Evolutionary conservation across 129 eudicot species (phyloP), one percentile per base, ranked within the genome.

Genomic region (Artemisia annua): DNA sequence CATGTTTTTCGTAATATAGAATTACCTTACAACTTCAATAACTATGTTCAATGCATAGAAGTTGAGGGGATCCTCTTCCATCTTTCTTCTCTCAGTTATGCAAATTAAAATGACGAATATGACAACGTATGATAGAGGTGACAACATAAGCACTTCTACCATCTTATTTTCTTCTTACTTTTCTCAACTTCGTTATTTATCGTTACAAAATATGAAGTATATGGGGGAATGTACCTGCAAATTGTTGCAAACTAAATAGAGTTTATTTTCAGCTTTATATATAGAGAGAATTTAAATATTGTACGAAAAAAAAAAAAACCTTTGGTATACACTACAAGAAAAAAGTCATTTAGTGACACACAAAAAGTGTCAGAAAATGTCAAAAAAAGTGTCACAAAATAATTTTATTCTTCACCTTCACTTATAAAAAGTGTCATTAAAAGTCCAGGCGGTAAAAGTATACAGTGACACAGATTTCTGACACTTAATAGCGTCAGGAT

Each of bases 151-250:
- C 16, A 75, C n/a, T 11, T 84, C 74, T 28, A 81, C 4, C 1
- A 39, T 44, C 14, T 35, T 68, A 7, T 59, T 72, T 12, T 62
- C 13, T 66, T 71, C 12, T 62, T 28, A 11, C 11, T 62, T 11
- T 62, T 62, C 48, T 22, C 19, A 16, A 7, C 19, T 62, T 26
- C 67, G 32, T 62, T 62, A 62, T 30, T 0, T 5, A 12, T 26
- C 3, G 66, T 2, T 26, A 20, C 48, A 61, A 61, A 13, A 28
- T 28, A 61, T 24, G 85, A 80, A 1, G 96, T 88, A 46, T 91
- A 91, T 5, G 96, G 88, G 24, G 96, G 91, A 70, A 86, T 91
- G 59, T 88, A 91, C 97, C 95, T 91, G 81, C 35, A 60, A 59
- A 26, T 14, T 61, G 16, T 28, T 61, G 9, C 43, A 52, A 4